phyloP scores from a whole-genome alignment of 345 rosid genomes.

The thale cress (Arabidopsis thaliana) region TAIR10.1 NC_003075.7:15587501-15588000 shows the following conservation, averaged over 20 bases:
- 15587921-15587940: conserved; percentile 31
- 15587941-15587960: conserved; percentile 36
- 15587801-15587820: conserved; percentile 63
- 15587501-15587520: conserved; percentile 92
- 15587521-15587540: conserved; percentile 81
- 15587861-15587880: conserved; percentile 45
- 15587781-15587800: conserved; percentile 80
- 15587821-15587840: conserved; percentile 56
- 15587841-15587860: conserved; percentile 66
- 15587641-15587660: conserved; percentile 70
- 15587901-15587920: conserved; percentile 43
- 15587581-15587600: conserved; percentile 65
- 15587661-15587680: conserved; percentile 82
- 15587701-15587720: conserved; percentile 83
- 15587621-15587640: conserved; percentile 87
- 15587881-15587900: conserved; percentile 58
- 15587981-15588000: conserved; percentile 22
- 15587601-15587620: conserved; percentile 55
- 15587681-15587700: conserved; percentile 69
- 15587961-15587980: conserved; percentile 39
- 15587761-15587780: conserved; percentile 71
- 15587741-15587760: conserved; percentile 67
- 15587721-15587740: conserved; percentile 76
- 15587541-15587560: conserved; percentile 54
- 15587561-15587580: conserved; percentile 82